Percentiles rank a stretch among this genome's conserved stretches.
phyloP scores from a whole-genome alignment of 176 grass and related monocot species.

The Carex littledalei region DNA sequence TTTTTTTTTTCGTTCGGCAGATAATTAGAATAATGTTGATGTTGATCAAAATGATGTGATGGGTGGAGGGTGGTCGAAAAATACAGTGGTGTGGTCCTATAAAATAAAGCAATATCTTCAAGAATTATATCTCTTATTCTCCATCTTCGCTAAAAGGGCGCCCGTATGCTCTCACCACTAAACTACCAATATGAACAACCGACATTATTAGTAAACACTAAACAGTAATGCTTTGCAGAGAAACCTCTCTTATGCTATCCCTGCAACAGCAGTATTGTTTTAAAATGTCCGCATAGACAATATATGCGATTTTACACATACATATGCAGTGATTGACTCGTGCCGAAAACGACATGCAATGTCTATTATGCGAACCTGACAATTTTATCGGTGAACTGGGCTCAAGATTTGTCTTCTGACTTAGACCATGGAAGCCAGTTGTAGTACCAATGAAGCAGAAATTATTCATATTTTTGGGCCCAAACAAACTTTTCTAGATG shows the following conservation, averaged over 20 bases:
- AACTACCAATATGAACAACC: neutral
- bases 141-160: neutral
- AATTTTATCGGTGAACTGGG: neutral
- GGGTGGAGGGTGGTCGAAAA: neutral
- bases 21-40: neutral
- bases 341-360: too few species aligned
- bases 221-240: neutral
- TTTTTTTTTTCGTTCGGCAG: too few species aligned
- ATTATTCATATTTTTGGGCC: neutral
- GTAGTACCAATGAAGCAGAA: neutral
- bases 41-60: constrained; percentile 5
- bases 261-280: too few species aligned
- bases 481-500: neutral
- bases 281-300: too few species aligned
- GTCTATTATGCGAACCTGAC: too few species aligned
- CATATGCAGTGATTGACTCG: too few species aligned
- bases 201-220: too few species aligned
- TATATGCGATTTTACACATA: too few species aligned
- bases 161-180: neutral
- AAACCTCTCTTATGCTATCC: neutral
- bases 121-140: constrained; percentile 12
- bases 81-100: neutral
- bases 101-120: neutral
- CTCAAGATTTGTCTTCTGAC: neutral
- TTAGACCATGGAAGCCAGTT: neutral